Evolutionary conservation across 1,139 yeast genomes (phyloP), one percentile per base, ranked within the genome.

Genomic region (Yamadazyma membranifaciens): DNA sequence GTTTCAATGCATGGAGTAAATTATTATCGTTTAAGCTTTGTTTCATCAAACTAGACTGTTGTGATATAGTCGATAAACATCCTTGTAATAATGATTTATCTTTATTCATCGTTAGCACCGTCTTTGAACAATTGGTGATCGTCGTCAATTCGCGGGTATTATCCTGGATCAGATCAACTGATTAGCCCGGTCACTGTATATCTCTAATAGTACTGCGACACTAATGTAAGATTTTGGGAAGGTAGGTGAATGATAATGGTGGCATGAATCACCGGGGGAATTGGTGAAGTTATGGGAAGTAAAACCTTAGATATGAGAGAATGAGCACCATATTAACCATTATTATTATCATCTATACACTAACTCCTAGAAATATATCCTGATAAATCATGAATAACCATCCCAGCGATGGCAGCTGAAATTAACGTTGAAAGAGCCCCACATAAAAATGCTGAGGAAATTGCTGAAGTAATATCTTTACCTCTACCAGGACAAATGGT

Each of bases 1-100:
- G 95, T 53, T 89, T 89, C 46, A 92, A 67, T 0, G 96, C 95
- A 55, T 85, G 96, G 78, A 92, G 81, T 42, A 91, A 72, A 43
- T 67, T 63, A 56, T 83, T 83, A 32, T 83, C 87, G 44, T 81
- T 83, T 45, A 92, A 71, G 52, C 89, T 79, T 53, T 81, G 83
- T 51, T 86, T 80, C 96, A 92, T 89, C 52, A 74, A 74, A 42
- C 66, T 68, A 4, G 87, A 81, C 59, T 91, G 95, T 48, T 81
- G 86, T 47, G 74, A 76, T 52, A 91, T 86, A 48, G 69, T 72
- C 41, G 61, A 59, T 44, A 81, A 65, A 39, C 86, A 74, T 42
- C 75, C 75, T 39, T 78, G 82, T 42, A 82, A 62, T 27, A 49
- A 30, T 3, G 50, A 40, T 37, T 47, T 45, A 28, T 40, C 43